Conservation (phyloP, 768 basidiomycete species). For the Exidia glandulosa region DNA sequence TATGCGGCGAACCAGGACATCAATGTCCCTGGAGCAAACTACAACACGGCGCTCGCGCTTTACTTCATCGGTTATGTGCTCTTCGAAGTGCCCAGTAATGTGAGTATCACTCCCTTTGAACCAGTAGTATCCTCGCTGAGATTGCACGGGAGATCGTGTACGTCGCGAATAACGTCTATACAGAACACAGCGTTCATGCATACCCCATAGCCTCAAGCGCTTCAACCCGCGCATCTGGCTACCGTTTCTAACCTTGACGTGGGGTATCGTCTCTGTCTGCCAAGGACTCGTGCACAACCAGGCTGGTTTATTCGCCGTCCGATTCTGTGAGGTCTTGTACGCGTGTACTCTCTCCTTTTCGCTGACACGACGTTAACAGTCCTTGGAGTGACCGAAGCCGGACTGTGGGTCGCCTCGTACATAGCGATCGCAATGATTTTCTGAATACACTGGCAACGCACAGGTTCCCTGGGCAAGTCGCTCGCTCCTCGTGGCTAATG, state of each 20-base stretch:
- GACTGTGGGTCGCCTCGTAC: slow-evolving; percentile 15
- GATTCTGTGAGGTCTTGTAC: slow-evolving; percentile 33
- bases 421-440: no score
- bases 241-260: slow-evolving; percentile 44
- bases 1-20: slow-evolving; percentile 3
- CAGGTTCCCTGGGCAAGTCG: slow-evolving; percentile 27
- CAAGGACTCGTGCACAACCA: slow-evolving; percentile 47
- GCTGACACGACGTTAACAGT: slow-evolving; percentile 32
- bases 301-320: slow-evolving; percentile 42
- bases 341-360: background rate
- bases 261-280: slow-evolving; percentile 44
- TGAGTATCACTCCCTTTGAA: slow-evolving; percentile 28
- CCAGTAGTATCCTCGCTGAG: slow-evolving; percentile 19
- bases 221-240: slow-evolving; percentile 53
- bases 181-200: background rate
- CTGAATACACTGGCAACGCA: no score
- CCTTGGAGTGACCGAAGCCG: slow-evolving; percentile 49
- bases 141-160: background rate
- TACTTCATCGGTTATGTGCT: slow-evolving; percentile 51
- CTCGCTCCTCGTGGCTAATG: slow-evolving; percentile 28
- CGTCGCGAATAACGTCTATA: background rate
- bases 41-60: slow-evolving; percentile 46
- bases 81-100: slow-evolving; percentile 53
- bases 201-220: slow-evolving; percentile 35
- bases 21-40: slow-evolving; percentile 23